These are phyloP conservation scores for Corniculantispora saksenae DNA, from an alignment of 2,329 filamentous ascomycete species.

Conservation along the genomic window DNA sequence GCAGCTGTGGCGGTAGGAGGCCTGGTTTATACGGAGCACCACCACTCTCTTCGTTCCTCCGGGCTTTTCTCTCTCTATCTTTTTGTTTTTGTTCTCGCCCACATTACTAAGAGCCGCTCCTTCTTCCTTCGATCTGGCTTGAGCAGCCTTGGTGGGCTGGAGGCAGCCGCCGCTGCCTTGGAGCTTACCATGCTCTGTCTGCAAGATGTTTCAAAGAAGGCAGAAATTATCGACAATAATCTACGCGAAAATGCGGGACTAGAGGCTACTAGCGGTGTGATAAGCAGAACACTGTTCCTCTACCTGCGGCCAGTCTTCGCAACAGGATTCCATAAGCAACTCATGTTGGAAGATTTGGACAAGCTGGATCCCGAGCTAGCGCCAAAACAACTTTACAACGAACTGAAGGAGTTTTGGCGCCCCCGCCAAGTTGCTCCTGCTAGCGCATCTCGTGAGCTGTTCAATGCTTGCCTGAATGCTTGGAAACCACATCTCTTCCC, in stretches of 20 bases:
- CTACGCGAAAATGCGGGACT: background rate
- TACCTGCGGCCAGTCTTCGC: background rate
- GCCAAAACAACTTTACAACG: background rate
- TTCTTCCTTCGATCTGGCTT: background rate
- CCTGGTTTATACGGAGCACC: background rate
- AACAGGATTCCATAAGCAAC: background rate
- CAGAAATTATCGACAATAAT: background rate
- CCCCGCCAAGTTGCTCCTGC: background rate
- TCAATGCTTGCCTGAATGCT: conserved; percentile 7
- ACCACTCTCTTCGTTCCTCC: background rate
- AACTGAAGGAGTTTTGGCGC: background rate
- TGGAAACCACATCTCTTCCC: conserved; percentile 19
- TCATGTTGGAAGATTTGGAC: background rate
- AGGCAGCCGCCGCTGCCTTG: background rate
- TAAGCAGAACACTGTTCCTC: background rate
- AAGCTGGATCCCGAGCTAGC: background rate
- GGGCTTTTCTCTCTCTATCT: background rate
- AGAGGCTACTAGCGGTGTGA: background rate
- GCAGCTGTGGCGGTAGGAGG: background rate
- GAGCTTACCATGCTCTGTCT: background rate
- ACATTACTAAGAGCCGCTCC: background rate
- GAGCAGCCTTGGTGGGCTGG: background rate
- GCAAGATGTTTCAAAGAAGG: background rate
- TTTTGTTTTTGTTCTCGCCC: background rate
- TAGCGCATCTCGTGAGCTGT: background rate